phyloP scores from a whole-genome alignment of 139 green algal genomes.

The Diplosphaera chodatii region DNA sequence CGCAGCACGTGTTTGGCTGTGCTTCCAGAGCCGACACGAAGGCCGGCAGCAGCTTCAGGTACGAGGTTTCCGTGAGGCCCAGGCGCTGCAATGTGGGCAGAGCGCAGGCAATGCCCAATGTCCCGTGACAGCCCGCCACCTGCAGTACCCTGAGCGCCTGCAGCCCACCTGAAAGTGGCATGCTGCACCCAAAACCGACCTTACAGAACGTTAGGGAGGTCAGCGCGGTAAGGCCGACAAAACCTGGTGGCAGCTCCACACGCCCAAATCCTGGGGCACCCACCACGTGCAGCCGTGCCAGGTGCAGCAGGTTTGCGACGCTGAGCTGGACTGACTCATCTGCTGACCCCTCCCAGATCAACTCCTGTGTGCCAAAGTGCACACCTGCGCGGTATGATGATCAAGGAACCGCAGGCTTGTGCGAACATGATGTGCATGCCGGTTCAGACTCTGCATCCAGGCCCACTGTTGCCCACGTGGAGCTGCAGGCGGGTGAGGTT shows the following conservation, averaged over 20 bases:
- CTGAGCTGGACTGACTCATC: not conserved
- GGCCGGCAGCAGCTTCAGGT: not conserved
- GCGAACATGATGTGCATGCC: too few species aligned
- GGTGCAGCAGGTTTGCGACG: not conserved
- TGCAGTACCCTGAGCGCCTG: not conserved
- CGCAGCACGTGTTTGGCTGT: not conserved
- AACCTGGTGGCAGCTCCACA: constrained; percentile 1
- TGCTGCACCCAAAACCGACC: too few species aligned
- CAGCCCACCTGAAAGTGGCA: not conserved
- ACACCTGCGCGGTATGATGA: too few species aligned
- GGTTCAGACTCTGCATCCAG: too few species aligned
- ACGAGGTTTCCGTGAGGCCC: not conserved
- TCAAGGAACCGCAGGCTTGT: too few species aligned
- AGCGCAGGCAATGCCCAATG: not conserved
- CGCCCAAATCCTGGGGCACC: too few species aligned
- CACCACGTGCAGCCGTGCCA: not conserved
- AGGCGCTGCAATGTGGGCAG: not conserved
- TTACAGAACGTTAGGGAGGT: not conserved
- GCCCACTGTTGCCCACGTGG: too few species aligned
- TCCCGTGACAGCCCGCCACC: not conserved
- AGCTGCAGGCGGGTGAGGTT: not conserved
- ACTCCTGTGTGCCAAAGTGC: too few species aligned
- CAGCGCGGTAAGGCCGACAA: not conserved
- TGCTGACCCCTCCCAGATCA: too few species aligned
- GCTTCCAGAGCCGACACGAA: not conserved